phyloP scores from a whole-genome alignment of 1,284 basidiomycete species.

The Phellopilus nigrolimitatus region DNA sequence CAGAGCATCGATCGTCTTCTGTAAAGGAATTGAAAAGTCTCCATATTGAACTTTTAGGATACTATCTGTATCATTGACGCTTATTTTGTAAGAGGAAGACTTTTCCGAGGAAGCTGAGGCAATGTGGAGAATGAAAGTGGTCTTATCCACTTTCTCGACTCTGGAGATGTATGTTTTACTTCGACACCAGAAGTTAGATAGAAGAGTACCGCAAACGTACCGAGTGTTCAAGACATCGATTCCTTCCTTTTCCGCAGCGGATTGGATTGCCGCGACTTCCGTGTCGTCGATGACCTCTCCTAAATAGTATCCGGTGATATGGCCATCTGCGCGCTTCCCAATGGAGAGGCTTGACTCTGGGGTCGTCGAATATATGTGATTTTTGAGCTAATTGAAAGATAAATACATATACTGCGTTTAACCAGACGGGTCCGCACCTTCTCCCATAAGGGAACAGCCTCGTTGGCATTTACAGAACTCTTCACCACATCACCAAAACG shows the following conservation, averaged over 20 bases:
- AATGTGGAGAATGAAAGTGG: conserved; percentile 63
- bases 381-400: conserved; percentile 47
- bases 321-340: conserved; percentile 72
- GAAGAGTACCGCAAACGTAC: conserved; percentile 33
- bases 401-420: background rate
- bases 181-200: background rate
- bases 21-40: conserved; percentile 56
- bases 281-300: conserved; percentile 65
- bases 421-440: conserved; percentile 37
- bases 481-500: conserved; percentile 61
- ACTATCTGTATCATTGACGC: conserved; percentile 36
- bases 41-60: conserved; percentile 68
- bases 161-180: conserved; percentile 10
- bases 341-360: conserved; percentile 69
- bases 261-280: conserved; percentile 71
- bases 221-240: conserved; percentile 81
- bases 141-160: conserved; percentile 20
- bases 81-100: conserved; percentile 41
- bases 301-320: conserved; percentile 79
- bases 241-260: conserved; percentile 63
- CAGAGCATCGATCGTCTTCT: conserved; percentile 52
- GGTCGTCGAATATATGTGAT: conserved; percentile 60
- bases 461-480: conserved; percentile 51
- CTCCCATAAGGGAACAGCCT: conserved; percentile 57
- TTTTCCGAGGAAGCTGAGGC: conserved; percentile 54